Conservation (phyloP, 164 flowering plant species). For the Vitis labrusca region DNA sequence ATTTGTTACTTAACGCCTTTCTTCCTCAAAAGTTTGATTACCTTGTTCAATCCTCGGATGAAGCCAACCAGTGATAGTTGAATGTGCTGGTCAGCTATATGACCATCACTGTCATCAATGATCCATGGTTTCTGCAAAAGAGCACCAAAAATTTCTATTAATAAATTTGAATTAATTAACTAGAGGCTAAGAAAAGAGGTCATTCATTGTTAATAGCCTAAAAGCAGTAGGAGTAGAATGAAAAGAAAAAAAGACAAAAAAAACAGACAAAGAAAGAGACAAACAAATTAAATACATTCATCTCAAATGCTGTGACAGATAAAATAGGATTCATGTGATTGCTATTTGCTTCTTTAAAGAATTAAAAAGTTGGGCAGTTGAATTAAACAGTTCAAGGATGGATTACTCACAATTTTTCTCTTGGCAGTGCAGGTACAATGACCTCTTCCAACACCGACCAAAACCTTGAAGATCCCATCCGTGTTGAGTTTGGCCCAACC, state of each 20-base stretch:
- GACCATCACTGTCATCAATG: conserved; percentile 20
- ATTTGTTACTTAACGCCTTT: no score
- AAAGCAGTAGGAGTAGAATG: no score
- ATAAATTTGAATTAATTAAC: background rate
- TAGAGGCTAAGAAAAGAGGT: background rate
- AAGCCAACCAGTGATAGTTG: conserved; percentile 48
- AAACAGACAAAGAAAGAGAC: background rate
- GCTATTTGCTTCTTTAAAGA: no score
- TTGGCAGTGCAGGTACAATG: conserved; percentile 12
- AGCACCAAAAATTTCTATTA: background rate
- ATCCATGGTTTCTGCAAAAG: conserved; percentile 36
- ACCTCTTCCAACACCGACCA: conserved; percentile 44
- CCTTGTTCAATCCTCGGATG: conserved; percentile 41
- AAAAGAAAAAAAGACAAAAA: no score
- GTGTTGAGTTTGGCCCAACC: conserved; percentile 50
- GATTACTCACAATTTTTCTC: conserved; percentile 43
- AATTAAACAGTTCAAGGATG: background rate
- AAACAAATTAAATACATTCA: background rate
- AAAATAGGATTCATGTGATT: no score
- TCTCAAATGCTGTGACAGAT: no score
- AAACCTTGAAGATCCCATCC: conserved; percentile 30
- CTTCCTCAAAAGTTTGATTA: conserved; percentile 11
- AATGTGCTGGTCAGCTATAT: conserved; percentile 23
- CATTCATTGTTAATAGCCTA: no score
- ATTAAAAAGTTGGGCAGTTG: no score